Percentiles rank a stretch among this genome's conserved stretches.
Conservation (phyloP, 202 grass and related monocot genomes). For the Musa balbisiana region DNA sequence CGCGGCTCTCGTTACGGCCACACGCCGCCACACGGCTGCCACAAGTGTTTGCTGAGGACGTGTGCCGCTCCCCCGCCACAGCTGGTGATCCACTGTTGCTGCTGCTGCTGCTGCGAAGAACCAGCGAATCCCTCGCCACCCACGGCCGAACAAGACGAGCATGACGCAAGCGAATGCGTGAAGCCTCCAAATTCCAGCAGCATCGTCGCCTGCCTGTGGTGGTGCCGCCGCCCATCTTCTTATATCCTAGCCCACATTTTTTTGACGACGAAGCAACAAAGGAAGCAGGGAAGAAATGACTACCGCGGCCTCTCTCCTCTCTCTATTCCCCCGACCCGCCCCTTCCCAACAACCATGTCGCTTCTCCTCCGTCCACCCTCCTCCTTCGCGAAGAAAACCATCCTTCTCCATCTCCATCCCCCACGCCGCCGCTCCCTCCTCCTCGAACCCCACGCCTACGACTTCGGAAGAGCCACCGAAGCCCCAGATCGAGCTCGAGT, state of each 20-base stretch:
- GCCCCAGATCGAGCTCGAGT: constrained; percentile 74
- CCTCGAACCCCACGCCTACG: constrained; percentile 21
- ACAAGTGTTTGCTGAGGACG: neutral
- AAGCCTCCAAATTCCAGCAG: no score
- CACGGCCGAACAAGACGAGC: no score
- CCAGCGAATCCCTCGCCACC: no score
- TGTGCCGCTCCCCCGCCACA: neutral
- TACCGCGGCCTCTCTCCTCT: constrained; percentile 46
- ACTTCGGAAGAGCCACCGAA: constrained; percentile 22
- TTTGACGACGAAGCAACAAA: no score
- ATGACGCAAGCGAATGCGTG: no score
- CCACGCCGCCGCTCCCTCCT: constrained; percentile 34
- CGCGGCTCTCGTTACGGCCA: neutral
- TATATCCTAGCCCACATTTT: no score
- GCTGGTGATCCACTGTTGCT: no score
- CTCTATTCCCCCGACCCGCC: constrained; percentile 43
- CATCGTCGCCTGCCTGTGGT: no score
- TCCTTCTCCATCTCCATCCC: constrained; percentile 13
- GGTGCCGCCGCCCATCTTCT: no score
- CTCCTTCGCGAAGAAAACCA: constrained; percentile 11
- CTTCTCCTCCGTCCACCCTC: neutral
- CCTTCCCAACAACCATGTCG: constrained; percentile 24
- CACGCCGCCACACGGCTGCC: neutral
- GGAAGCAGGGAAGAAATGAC: constrained; percentile 31
- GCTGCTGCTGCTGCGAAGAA: no score